These are phyloP conservation scores for Papilionanthe hybrid DNA, from an alignment of 116 monocot species.

Conservation along the genomic window DNA sequence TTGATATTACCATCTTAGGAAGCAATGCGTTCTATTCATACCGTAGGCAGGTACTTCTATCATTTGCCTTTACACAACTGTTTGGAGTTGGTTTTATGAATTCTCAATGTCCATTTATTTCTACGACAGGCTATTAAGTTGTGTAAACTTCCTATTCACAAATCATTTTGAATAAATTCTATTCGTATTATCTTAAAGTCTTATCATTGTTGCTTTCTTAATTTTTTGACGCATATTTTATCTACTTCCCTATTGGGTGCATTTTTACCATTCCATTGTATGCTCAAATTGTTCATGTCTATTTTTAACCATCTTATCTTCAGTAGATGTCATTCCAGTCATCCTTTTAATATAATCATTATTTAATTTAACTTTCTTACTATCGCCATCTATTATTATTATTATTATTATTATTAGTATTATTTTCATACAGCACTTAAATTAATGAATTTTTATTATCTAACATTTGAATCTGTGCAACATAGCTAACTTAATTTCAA, in stretches of 20 bases:
- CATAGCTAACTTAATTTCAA: no score
- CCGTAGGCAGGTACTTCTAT: conserved; percentile 61
- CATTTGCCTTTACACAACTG: neutral
- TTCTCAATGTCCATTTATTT: neutral
- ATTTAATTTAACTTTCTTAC: neutral
- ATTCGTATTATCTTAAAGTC: neutral
- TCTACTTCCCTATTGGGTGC: neutral
- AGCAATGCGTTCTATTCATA: conserved; percentile 97
- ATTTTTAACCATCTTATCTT: neutral
- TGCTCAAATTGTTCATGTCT: neutral
- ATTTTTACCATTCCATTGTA: neutral
- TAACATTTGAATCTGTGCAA: no score
- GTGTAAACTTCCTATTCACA: neutral
- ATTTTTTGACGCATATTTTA: neutral
- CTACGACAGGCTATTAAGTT: neutral
- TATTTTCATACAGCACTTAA: neutral
- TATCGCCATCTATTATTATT: neutral
- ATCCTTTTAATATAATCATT: neutral
- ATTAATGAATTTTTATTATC: no score
- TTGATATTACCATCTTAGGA: conserved; percentile 93
- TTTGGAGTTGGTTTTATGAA: neutral
- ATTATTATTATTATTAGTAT: neutral
- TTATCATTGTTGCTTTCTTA: neutral
- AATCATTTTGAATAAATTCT: neutral
- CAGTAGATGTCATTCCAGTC: neutral